These are phyloP conservation scores for Talaromyces pinophilus DNA, from an alignment of 2,329 filamentous ascomycete genomes.

Conservation along the genomic window DNA sequence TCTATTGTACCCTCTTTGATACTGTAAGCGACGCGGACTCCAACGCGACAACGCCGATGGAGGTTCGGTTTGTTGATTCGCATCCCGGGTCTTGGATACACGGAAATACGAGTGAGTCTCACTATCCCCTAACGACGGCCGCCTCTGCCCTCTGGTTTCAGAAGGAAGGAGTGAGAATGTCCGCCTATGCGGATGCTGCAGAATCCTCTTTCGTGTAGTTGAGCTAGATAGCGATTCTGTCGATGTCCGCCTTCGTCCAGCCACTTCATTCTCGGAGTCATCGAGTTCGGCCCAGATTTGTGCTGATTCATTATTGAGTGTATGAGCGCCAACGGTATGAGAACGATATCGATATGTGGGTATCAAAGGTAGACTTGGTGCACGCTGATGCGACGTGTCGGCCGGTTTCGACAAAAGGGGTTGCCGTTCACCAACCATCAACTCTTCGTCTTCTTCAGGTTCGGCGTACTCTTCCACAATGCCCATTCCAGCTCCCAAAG, in stretches of 20 bases:
- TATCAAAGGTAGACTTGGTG: slow-evolving; percentile 37
- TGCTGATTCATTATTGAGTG: slow-evolving; percentile 64
- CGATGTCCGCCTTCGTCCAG: slow-evolving; percentile 1
- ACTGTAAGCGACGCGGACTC: slow-evolving; percentile 29
- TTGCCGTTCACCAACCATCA: slow-evolving; percentile 43
- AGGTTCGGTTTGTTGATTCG: not conserved
- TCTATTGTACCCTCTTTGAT: slow-evolving; percentile 19
- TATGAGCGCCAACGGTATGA: slow-evolving; percentile 55
- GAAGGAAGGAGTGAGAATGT: slow-evolving; percentile 19
- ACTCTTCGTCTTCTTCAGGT: slow-evolving; percentile 39
- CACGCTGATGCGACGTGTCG: slow-evolving; percentile 35
- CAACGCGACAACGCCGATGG: slow-evolving; percentile 19
- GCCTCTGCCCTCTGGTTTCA: slow-evolving; percentile 10
- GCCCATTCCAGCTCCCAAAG: slow-evolving; percentile 78
- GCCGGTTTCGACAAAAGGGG: slow-evolving; percentile 39
- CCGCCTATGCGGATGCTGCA: slow-evolving; percentile 14
- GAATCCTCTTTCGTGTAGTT: not conserved
- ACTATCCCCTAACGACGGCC: slow-evolving; percentile 4
- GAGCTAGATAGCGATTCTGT: slow-evolving; percentile 2
- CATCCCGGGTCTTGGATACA: slow-evolving; percentile 13
- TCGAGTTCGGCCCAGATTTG: slow-evolving; percentile 90
- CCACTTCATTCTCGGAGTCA: slow-evolving; percentile 59
- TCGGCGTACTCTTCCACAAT: slow-evolving; percentile 62
- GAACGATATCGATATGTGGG: slow-evolving; percentile 46
- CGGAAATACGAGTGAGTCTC: not conserved